Evolutionary conservation across 495 filamentous ascomycete species (phyloP).

Genomic region (Podospora didyma): DNA sequence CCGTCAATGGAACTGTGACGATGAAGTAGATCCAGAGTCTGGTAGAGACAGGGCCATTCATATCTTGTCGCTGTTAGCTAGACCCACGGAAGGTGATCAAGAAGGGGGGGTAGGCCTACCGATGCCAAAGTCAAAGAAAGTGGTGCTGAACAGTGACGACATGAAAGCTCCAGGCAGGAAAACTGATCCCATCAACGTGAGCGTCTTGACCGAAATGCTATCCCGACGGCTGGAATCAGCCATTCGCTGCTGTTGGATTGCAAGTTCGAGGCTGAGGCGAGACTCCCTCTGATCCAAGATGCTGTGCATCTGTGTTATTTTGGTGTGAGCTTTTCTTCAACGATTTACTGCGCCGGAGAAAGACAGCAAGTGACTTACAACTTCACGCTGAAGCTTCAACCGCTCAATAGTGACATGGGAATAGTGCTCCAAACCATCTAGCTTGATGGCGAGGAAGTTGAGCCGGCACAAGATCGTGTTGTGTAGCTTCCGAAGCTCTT

Average conservation of each 20-base stretch:
- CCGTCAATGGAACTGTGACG: too few relatives aligned
- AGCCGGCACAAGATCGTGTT: slow-evolving; percentile 22
- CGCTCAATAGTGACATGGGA: slow-evolving; percentile 30
- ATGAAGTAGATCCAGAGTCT: too few relatives aligned
- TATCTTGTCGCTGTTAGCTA: too few relatives aligned
- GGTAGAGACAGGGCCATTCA: too few relatives aligned
- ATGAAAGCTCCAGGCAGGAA: too few relatives aligned
- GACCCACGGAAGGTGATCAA: too few relatives aligned
- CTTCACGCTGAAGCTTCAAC: slow-evolving; percentile 31
- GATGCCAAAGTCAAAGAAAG: too few relatives aligned
- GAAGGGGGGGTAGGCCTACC: too few relatives aligned
- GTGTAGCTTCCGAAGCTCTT: slow-evolving; percentile 11
- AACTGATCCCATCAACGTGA: too few relatives aligned
- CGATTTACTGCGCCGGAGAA: too few relatives aligned
- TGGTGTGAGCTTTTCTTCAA: not conserved
- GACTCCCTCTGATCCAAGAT: slow-evolving; percentile 32
- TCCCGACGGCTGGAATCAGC: slow-evolving; percentile 1
- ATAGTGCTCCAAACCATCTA: slow-evolving; percentile 34
- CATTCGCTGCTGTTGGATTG: slow-evolving; percentile 32
- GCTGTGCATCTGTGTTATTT: slow-evolving; percentile 20
- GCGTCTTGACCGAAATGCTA: too few relatives aligned
- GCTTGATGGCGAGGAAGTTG: slow-evolving; percentile 29
- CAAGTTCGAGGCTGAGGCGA: slow-evolving; percentile 33
- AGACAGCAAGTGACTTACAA: slow-evolving; percentile 28
- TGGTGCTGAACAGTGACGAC: too few relatives aligned